A percentile compares a stretch with the other conserved stretches of the same genome.
These are phyloP conservation scores for Zizania latifolia DNA, from an alignment of 176 grass and related monocot species.

Conservation along the genomic window DNA sequence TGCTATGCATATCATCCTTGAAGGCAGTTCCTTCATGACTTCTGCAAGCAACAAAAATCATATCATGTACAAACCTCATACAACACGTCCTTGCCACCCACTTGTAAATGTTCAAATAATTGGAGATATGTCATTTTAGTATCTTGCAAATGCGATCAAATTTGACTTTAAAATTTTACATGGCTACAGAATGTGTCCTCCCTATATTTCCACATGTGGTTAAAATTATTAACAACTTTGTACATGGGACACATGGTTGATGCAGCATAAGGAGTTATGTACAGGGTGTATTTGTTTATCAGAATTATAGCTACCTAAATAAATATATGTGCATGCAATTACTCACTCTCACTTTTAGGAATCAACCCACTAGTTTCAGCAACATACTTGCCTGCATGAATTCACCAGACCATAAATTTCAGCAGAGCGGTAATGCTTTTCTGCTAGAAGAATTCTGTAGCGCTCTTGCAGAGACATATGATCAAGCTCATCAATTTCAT, in stretches of 20 bases:
- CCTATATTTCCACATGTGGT: background rate
- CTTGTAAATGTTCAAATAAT: background rate
- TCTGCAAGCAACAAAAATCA: conserved; percentile 30
- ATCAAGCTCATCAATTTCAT: conserved; percentile 34
- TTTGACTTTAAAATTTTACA: background rate
- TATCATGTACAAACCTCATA: background rate
- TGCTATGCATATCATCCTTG: conserved; percentile 31
- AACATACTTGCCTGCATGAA: background rate
- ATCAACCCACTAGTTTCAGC: conserved; percentile 16
- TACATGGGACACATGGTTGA: background rate
- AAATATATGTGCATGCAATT: conserved; percentile 1
- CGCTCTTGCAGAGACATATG: conserved; percentile 45
- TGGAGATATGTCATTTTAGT: background rate
- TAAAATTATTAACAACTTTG: background rate
- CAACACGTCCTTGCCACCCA: background rate
- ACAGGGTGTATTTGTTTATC: background rate
- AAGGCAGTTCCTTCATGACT: conserved; percentile 13
- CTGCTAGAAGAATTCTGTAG: conserved; percentile 26
- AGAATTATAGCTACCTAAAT: background rate
- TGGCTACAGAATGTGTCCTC: background rate
- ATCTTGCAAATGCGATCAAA: background rate
- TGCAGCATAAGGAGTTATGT: background rate
- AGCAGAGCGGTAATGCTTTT: conserved; percentile 15
- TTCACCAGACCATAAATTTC: background rate
- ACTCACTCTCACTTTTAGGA: conserved; percentile 33